A percentile compares a stretch with the other conserved stretches of the same genome.
Evolutionary conservation across 1,284 basidiomycete genomes (phyloP).

Genomic region (Apiotrichum sp.): DNA sequence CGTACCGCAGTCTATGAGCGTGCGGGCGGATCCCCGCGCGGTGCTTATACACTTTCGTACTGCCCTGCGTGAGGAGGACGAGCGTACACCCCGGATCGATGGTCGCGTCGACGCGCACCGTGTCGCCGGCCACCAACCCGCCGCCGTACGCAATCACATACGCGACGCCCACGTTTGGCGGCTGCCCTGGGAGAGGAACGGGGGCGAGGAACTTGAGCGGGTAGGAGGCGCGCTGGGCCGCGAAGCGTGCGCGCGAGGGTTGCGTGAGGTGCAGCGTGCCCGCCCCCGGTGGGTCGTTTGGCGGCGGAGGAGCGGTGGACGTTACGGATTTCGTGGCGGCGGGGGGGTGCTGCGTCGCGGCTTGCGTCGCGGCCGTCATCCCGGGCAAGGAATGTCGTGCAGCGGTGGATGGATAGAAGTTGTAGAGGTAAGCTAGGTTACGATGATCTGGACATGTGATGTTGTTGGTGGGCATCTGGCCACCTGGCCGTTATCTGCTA

Average conservation of each 20-base stretch:
- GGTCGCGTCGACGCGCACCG: constrained; percentile 59
- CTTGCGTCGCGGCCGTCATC: no score
- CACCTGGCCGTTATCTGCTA: no score
- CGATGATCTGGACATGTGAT: no score
- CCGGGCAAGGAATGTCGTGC: no score
- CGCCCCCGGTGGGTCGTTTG: constrained; percentile 22
- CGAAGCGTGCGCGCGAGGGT: constrained; percentile 54
- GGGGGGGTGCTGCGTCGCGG: neutral
- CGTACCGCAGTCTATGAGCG: constrained; percentile 14
- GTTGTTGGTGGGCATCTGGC: no score
- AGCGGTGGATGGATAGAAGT: no score
- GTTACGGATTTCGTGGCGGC: no score
- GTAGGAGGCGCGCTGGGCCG: constrained; percentile 72
- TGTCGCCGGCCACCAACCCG: constrained; percentile 84
- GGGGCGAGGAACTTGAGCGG: constrained; percentile 87
- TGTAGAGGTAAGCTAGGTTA: no score
- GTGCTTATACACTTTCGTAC: constrained; percentile 85
- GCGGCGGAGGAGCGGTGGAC: neutral
- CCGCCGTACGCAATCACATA: constrained; percentile 89
- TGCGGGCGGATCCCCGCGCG: constrained; percentile 51
- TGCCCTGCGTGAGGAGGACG: constrained; percentile 58
- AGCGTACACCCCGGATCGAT: constrained; percentile 51
- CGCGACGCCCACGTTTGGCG: constrained; percentile 55
- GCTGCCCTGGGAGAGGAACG: constrained; percentile 40
- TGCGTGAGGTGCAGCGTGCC: constrained; percentile 31